Base-by-base conservation (phyloP, 2,329 filamentous ascomycete species). In the Talaromyces sp. region DNA sequence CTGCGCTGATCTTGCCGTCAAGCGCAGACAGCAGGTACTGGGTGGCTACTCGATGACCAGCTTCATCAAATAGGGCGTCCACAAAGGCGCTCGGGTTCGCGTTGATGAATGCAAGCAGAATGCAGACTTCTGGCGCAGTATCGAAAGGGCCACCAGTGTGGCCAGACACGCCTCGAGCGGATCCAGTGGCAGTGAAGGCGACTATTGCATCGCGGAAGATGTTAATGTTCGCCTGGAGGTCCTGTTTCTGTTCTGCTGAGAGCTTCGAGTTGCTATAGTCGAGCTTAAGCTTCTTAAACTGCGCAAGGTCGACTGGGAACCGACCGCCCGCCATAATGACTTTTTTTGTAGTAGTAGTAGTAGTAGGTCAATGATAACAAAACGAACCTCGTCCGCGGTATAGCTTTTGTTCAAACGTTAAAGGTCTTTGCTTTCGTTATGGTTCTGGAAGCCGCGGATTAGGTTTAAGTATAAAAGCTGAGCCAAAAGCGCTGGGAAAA, bases 61-160 rank as follows among this genome's bases (percentile, higher is more conserved):
- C 72, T 60, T 77, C 75, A 47, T 77, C 75, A 61, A 72, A 77
- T 19, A 77, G 60, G 7, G 73, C 68, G 39, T 75, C 70, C 8
- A 73, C 63, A 64, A 69, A 76, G 54, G 66, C 67, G 15, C 69
- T 68, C 1, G 73, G 69, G 54, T 71, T 73, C 53, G 66, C 69
- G 27, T 73, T 70, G 33, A 77, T 73, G 61, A 77, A 70, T 7
- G 69, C 73, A 17, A 75, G 67, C 32, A 77, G 65, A 39, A 77
- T 74, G 58, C 74, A 77, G 27, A 77, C 74, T 68, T 77, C 75
- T 4, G 75, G 75, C 0, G 73, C 67, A 2, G 75, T 77, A 60
- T 77, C 75, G 62, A 72, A 77, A 33, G 75, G 75, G 42, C 75
- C 75, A 47, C 75, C 75, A 3, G 74, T 77, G 63, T 77, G 75